Base-by-base conservation (phyloP, 768 basidiomycete species). In the Amanita rimosa region DNA sequence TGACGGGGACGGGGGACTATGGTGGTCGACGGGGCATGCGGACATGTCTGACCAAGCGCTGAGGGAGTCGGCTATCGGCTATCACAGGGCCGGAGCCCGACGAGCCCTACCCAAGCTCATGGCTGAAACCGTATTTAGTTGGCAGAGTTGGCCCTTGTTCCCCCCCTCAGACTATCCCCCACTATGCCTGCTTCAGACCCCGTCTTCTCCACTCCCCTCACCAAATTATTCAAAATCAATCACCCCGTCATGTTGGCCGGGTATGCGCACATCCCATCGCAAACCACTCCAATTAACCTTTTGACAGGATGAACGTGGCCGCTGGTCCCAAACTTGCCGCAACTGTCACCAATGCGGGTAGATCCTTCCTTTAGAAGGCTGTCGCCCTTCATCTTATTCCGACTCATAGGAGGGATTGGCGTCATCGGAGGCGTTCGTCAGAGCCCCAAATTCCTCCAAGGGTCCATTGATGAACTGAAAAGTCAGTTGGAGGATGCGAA, bases 241-340 rank as follows among this genome's bases (percentile, higher is more conserved):
- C 89, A 91, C 58, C 89, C 89, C 4, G 81, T 91, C 60, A 81
- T 91, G 76, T 72, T 91, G 24, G 89, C 88, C 55, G 85, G 83
- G 69, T 69, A 59, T 13, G 64, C 42, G 14, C 41, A 43, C 3
- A 17, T 17, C 13, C 41, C 16, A 33, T n/a, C 11, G 21, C 6
- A 2, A 44, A 14, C 11, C 26, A 40, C 14, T 37, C 48, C 24
- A n/a, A 47, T 47, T 37, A 51, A 34, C 6, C 10, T 21, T 26
- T 44, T 8, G 34, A 35, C 66, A 76, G 83, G 48, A 90, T 91
- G 88, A 89, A 87, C 59, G 81, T 91, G 27, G 89, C 88, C 45
- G 85, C 89, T 41, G 87, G 87, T 5, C 86, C 89, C 9, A 83
- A 73, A 63, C 67, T 93, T 6, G 90, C 90, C 16, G 91, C 89